Conservation (phyloP, 2,329 filamentous ascomycete genomes). For the Fusarium sp. region DNA sequence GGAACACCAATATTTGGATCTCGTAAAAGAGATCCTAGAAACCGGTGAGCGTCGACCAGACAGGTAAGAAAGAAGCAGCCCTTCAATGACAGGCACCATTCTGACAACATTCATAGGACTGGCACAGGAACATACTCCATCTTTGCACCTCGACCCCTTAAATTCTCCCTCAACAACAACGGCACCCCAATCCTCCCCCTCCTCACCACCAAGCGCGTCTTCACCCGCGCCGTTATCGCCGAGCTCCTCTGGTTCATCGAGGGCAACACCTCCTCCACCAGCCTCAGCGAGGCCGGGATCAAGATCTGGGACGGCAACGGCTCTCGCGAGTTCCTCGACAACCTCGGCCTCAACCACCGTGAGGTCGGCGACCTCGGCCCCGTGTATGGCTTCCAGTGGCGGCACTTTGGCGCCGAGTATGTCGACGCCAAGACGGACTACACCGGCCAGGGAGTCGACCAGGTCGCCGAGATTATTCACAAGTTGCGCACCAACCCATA, state of each 20-base stretch:
- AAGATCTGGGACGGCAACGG: slow-evolving; percentile 99
- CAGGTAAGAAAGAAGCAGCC: slow-evolving; percentile 61
- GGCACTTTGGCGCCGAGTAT: slow-evolving; percentile 95
- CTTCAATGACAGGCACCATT: not conserved
- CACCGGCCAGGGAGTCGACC: slow-evolving; percentile 88
- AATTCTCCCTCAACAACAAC: slow-evolving; percentile 80
- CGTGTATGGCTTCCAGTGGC: slow-evolving; percentile 99
- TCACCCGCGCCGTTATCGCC: slow-evolving; percentile 86
- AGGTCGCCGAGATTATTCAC: slow-evolving; percentile 88
- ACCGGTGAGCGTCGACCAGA: slow-evolving; percentile 90
- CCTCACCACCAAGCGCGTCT: slow-evolving; percentile 97
- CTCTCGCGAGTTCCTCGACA: slow-evolving; percentile 88
- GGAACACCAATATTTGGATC: slow-evolving; percentile 92
- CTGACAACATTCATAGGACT: slow-evolving; percentile 67
- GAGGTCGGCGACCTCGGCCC: slow-evolving; percentile 91
- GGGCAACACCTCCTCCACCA: slow-evolving; percentile 81
- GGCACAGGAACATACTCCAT: slow-evolving; percentile 92
- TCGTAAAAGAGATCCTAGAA: slow-evolving; percentile 86
- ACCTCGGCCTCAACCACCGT: slow-evolving; percentile 81
- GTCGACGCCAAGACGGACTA: slow-evolving; percentile 84
- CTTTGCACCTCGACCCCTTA: slow-evolving; percentile 87
- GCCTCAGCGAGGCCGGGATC: slow-evolving; percentile 82
- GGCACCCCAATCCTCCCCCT: slow-evolving; percentile 81
- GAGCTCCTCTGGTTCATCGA: slow-evolving; percentile 97
- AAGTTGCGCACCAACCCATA: slow-evolving; percentile 88